phyloP scores from a whole-genome alignment of 2,329 filamentous ascomycete species.

The Ascochyta lentis region DNA sequence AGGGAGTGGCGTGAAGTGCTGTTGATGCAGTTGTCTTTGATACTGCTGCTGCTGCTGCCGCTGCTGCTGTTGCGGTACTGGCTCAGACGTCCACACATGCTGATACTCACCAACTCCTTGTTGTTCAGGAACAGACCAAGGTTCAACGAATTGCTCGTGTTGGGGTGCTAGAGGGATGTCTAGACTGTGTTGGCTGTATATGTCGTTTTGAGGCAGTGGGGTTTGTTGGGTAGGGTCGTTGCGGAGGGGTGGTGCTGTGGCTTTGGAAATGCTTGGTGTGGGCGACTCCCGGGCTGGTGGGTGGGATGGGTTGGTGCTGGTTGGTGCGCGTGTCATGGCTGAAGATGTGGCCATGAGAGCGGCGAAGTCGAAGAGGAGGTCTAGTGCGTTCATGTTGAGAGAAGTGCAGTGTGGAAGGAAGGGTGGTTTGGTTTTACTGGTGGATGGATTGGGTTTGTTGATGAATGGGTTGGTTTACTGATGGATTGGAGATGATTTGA shows the following conservation, averaged over 20 bases:
- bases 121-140: too few relatives aligned
- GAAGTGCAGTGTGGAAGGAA: neutral
- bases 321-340: slow-evolving; percentile 1
- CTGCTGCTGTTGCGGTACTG: neutral
- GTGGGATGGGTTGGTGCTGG: neutral
- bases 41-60: too few relatives aligned
- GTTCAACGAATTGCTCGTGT: too few relatives aligned
- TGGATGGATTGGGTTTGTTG: too few relatives aligned
- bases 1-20: neutral
- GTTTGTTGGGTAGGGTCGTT: neutral
- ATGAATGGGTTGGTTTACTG: too few relatives aligned
- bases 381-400: slow-evolving; percentile 27
- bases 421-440: too few relatives aligned
- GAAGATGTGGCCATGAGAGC: slow-evolving; percentile 8
- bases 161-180: neutral
- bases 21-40: neutral
- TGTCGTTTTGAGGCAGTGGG: neutral
- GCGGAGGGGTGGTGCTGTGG: neutral
- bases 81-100: too few relatives aligned
- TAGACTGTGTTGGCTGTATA: neutral
- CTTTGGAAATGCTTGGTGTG: neutral
- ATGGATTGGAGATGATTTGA: too few relatives aligned
- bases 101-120: too few relatives aligned
- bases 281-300: neutral
- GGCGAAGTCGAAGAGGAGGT: slow-evolving; percentile 25